Conservation (phyloP, 75 land plant species). For the Pinus albicaulis region DNA sequence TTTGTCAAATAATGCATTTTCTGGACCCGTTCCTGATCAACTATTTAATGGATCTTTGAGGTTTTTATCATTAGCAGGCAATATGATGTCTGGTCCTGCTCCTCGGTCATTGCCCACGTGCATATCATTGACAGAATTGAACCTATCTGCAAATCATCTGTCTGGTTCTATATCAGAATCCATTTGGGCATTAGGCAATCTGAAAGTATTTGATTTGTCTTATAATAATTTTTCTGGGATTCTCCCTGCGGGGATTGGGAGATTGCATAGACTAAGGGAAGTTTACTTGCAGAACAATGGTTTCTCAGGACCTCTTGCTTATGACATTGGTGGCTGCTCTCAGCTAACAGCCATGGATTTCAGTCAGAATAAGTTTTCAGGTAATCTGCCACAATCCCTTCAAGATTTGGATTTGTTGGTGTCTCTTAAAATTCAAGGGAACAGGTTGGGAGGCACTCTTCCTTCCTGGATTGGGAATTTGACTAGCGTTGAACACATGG, state of each 20-base stretch:
- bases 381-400: slow-evolving; percentile 50
- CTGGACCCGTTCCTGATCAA: slow-evolving; percentile 45
- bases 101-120: slow-evolving; percentile 38
- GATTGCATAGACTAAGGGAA: slow-evolving; percentile 54
- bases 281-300: slow-evolving; percentile 47
- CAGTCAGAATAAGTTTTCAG: slow-evolving; percentile 54
- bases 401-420: slow-evolving; percentile 29
- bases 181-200: slow-evolving; percentile 35
- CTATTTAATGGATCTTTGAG: slow-evolving; percentile 43
- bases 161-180: slow-evolving; percentile 39
- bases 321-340: slow-evolving; percentile 51
- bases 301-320: slow-evolving; percentile 56
- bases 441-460: slow-evolving; percentile 42
- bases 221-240: slow-evolving; percentile 51
- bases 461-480: slow-evolving; percentile 57
- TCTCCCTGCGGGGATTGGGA: slow-evolving; percentile 41
- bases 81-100: slow-evolving; percentile 57
- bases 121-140: slow-evolving; percentile 30
- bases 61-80: slow-evolving; percentile 39
- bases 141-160: slow-evolving; percentile 58
- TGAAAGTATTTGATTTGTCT: slow-evolving; percentile 65
- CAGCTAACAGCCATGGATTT: slow-evolving; percentile 53
- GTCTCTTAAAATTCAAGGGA: slow-evolving; percentile 33
- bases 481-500: slow-evolving; percentile 36
- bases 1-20: slow-evolving; percentile 61